These are phyloP conservation scores for Talaromyces wortmannii DNA, from an alignment of 495 filamentous ascomycete species.

Conservation along the genomic window DNA sequence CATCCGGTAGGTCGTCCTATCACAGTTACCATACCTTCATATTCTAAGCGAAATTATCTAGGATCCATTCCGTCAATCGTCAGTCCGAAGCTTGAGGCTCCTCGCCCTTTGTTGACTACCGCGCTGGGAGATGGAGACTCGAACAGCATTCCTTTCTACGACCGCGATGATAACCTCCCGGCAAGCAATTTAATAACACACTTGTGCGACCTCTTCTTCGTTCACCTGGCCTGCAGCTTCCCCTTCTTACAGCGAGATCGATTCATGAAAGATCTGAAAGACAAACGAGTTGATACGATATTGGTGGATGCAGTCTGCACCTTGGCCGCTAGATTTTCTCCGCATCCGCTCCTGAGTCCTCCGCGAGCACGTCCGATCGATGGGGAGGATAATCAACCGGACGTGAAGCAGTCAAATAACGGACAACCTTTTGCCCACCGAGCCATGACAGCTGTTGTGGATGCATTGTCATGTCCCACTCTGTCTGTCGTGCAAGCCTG, in stretches of 20 bases:
- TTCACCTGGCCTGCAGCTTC: constrained; percentile 73
- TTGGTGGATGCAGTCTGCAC: constrained; percentile 82
- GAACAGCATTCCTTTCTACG: constrained; percentile 73
- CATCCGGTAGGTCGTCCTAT: constrained; percentile 28
- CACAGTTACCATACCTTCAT: background rate
- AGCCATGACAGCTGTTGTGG: constrained; percentile 65
- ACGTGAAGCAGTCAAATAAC: constrained; percentile 37
- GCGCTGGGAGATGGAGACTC: constrained; percentile 41
- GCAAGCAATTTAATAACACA: constrained; percentile 66
- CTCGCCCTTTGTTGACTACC: constrained; percentile 8
- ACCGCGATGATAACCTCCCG: constrained; percentile 57
- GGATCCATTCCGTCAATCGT: constrained; percentile 1
- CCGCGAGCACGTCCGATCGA: constrained; percentile 45
- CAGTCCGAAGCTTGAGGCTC: background rate
- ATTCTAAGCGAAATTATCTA: background rate
- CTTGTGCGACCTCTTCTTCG: constrained; percentile 71
- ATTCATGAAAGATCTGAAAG: constrained; percentile 63
- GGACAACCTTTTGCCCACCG: constrained; percentile 73
- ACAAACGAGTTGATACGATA: constrained; percentile 75
- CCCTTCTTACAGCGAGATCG: constrained; percentile 66
- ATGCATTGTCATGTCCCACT: constrained; percentile 71
- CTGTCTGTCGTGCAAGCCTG: constrained; percentile 75
- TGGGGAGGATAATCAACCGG: constrained; percentile 26
- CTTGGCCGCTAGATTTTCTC: constrained; percentile 73
- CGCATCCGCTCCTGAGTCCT: constrained; percentile 53